Base-by-base conservation (phyloP, 2,329 filamentous ascomycete species). In the Fusarium luffae region DNA sequence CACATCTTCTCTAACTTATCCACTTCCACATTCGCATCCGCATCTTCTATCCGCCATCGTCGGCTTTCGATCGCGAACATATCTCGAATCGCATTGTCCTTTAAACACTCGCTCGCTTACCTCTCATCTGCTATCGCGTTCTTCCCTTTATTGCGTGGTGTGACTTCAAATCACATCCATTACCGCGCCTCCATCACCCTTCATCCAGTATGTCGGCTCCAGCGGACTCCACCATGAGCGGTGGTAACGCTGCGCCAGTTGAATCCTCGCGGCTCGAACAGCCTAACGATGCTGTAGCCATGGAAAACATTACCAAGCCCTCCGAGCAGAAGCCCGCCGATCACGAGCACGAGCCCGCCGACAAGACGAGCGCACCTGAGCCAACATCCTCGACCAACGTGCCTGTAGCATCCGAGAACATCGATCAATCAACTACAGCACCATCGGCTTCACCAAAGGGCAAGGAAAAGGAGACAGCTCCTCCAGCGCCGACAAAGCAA, bases 251-350 rank as follows among this genome's bases (percentile, higher is more conserved):
- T 63, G 61, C 69, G 62, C 59, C 68, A 57, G 73, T 72, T 68
- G 74, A 78, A 51, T 60, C 68, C 59, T 73, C 76, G 30, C 75
- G 72, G 48, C 74, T 80, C 59, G 71, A 77, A 32, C 79, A 80
- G 66, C 76, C 77, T 57, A 75, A 68, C 52, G 81, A 81, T 68
- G 78, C 80, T 59, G 78, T 82, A 32, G 75, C 77, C 49, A 80
- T 81, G 79, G 74, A 77, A 62, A 76, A 66, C 56, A 78, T 82
- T 52, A 62, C 74, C 54, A 74, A 78, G 51, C 61, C 65, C 19
- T 56, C 70, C 30, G 68, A 72, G 49, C 55, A 69, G 48, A 54
- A 55, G 41, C 57, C 62, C 44, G 62, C 61, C 56, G 64, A 66
- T 56, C 52, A 56, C 55, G 55, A 55, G 34, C 54, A 64, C 61